A percentile compares a stretch with the other conserved stretches of the same genome.
These are phyloP conservation scores for Magnusiomyces tetraspermus DNA, from an alignment of 1,139 yeast genomes.

Conservation along the genomic window DNA sequence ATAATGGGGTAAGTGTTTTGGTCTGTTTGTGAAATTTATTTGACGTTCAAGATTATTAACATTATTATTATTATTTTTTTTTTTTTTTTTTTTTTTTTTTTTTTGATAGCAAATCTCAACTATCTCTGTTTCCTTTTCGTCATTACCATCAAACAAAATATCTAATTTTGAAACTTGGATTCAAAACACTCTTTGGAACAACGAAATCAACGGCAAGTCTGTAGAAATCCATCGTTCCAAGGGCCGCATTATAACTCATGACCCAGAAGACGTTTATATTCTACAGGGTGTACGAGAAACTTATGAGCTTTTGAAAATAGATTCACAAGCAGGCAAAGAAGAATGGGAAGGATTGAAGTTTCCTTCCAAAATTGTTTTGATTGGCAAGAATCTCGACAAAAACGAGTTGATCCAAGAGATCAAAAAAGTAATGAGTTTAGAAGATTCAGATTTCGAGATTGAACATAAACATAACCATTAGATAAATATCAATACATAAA, in stretches of 20 bases:
- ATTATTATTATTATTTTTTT: too few species aligned
- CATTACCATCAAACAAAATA: constrained; percentile 33
- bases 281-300: constrained; percentile 94
- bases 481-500: constrained; percentile 33
- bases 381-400: constrained; percentile 81
- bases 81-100: background rate
- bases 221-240: constrained; percentile 73
- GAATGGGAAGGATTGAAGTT: background rate
- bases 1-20: constrained; percentile 5
- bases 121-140: constrained; percentile 45
- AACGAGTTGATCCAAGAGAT: constrained; percentile 53
- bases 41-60: too few species aligned
- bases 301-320: constrained; percentile 56
- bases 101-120: constrained; percentile 47
- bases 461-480: constrained; percentile 38
- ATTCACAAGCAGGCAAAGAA: background rate
- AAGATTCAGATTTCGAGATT: background rate
- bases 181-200: constrained; percentile 64
- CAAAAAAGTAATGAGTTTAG: background rate
- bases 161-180: constrained; percentile 47
- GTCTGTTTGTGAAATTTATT: too few species aligned
- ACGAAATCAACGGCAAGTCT: constrained; percentile 32
- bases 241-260: constrained; percentile 48
- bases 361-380: constrained; percentile 41
- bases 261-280: constrained; percentile 41